A percentile compares a stretch with the other conserved stretches of the same genome.
These are phyloP conservation scores for Aphanomyces astaci DNA, from an alignment of 352 stramenopile genomes.

Conservation along the genomic window DNA sequence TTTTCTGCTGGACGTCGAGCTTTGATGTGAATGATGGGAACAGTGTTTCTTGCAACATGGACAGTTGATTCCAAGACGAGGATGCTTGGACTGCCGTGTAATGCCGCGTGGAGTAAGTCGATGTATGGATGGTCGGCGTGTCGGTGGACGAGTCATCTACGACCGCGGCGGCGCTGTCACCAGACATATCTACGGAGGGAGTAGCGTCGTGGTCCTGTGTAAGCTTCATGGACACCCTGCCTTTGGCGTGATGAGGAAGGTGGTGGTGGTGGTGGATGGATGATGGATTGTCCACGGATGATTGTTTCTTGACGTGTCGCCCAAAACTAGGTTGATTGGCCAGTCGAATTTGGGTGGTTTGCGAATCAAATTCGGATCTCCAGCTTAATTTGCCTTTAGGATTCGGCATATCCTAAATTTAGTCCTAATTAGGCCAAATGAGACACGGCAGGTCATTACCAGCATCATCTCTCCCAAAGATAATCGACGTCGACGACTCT, in stretches of 20 bases:
- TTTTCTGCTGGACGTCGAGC: constrained; percentile 36
- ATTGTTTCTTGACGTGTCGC: neutral
- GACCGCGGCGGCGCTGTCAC: too few relatives aligned
- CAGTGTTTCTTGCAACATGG: neutral
- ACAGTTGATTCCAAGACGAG: constrained; percentile 1
- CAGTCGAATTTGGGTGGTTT: constrained; percentile 2
- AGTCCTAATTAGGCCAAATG: neutral
- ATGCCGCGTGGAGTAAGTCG: neutral
- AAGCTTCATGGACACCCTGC: too few relatives aligned
- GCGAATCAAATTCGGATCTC: neutral
- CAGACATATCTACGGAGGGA: too few relatives aligned
- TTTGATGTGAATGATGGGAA: neutral
- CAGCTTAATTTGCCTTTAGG: neutral
- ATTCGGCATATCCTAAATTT: neutral
- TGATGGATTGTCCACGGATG: neutral
- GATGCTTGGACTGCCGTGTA: constrained; percentile 1
- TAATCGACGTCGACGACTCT: too few relatives aligned
- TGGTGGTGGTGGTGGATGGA: neutral
- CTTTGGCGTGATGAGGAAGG: too few relatives aligned
- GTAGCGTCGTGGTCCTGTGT: too few relatives aligned
- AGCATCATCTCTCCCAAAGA: neutral
- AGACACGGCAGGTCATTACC: neutral
- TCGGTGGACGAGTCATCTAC: neutral
- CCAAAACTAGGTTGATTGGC: neutral
- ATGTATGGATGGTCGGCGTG: too few relatives aligned